phyloP scores from a whole-genome alignment of 495 filamentous ascomycete species.

The Delitschia confertaspora region DNA sequence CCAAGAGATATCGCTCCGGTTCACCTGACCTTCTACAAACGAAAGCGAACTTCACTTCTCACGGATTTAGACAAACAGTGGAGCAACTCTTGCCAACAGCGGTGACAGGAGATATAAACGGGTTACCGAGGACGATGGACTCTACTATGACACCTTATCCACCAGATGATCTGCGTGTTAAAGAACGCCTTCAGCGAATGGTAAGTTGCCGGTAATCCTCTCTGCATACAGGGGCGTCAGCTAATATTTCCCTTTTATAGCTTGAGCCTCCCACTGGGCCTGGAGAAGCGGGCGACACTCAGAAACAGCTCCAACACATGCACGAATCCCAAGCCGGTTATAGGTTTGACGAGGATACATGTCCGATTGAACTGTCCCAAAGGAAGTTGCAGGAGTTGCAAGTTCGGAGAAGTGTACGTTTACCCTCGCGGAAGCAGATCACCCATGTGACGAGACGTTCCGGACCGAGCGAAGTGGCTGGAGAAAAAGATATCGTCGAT shows the following conservation, averaged over 20 bases:
- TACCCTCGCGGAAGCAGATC: conserved; percentile 4
- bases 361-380: conserved; percentile 7
- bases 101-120: no score
- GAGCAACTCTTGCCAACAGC: no score
- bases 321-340: neutral
- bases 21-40: no score
- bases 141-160: neutral
- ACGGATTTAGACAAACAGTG: no score
- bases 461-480: neutral
- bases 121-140: neutral
- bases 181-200: conserved; percentile 10
- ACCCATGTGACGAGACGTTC: conserved; percentile 1
- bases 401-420: conserved; percentile 10
- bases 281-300: conserved; percentile 2
- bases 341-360: neutral
- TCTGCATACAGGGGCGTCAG: neutral
- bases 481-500: conserved; percentile 22
- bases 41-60: no score
- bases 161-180: conserved; percentile 2
- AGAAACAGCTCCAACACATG: neutral
- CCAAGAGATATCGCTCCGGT: no score
- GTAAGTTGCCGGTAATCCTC: neutral
- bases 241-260: neutral
- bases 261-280: conserved; percentile 1
- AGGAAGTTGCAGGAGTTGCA: conserved; percentile 19